These are phyloP conservation scores for Ocimum tenuiflorum DNA, from an alignment of 257 asterid genomes.

Conservation along the genomic window DNA sequence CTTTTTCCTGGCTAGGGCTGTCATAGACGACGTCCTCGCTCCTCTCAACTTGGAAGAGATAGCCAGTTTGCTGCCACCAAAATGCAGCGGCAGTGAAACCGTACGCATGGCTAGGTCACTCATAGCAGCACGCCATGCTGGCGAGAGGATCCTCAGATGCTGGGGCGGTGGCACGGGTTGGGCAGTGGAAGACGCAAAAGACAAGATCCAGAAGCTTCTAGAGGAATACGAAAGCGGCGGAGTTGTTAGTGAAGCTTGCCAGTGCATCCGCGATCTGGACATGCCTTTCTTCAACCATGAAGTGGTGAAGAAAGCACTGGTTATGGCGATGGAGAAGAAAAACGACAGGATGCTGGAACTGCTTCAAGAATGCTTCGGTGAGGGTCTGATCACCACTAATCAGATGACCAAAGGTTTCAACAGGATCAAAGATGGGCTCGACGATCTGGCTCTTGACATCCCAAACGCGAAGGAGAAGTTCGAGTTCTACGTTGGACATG, in stretches of 20 bases:
- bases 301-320: conserved; percentile 92
- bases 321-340: conserved; percentile 99
- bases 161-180: conserved; percentile 99
- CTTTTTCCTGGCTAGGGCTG: conserved; percentile 80
- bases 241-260: conserved; percentile 82
- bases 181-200: conserved; percentile 99
- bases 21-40: conserved; percentile 83
- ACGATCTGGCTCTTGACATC: conserved; percentile 87
- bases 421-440: conserved; percentile 85
- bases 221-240: conserved; percentile 96
- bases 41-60: conserved; percentile 87
- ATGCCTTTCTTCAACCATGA: conserved; percentile 97
- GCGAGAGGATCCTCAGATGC: conserved; percentile 95
- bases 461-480: conserved; percentile 86
- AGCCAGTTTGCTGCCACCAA: conserved; percentile 45
- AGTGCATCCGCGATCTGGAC: conserved; percentile 77
- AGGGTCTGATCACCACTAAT: conserved; percentile 85
- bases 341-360: conserved; percentile 76
- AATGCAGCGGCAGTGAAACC: conserved; percentile 76
- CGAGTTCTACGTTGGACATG: conserved; percentile 48
- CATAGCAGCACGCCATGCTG: conserved; percentile 92
- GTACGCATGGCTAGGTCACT: conserved; percentile 67
- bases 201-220: conserved; percentile 85
- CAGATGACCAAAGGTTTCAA: conserved; percentile 92
- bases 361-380: conserved; percentile 69